These are phyloP conservation scores for Gleditsia sinensis DNA, from an alignment of 306 rosid species.

Conservation along the genomic window DNA sequence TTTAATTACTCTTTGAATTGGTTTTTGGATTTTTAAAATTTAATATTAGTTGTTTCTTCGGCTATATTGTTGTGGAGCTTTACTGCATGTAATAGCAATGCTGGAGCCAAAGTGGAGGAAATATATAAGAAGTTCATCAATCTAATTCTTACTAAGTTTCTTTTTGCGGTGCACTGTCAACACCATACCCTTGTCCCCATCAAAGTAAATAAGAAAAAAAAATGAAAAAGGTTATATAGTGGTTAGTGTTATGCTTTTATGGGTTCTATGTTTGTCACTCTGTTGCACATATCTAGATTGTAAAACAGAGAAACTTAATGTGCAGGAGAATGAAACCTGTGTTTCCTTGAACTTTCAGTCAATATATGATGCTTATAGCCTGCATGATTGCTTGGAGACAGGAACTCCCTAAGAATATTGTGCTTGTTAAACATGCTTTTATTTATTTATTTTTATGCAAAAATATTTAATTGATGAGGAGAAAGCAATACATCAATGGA, in stretches of 20 bases:
- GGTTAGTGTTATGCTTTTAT: background rate
- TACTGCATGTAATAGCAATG: conserved; percentile 4
- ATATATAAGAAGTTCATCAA: conserved; percentile 5
- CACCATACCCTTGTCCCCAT: background rate
- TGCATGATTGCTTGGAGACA: background rate
- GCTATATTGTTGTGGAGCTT: conserved; percentile 18
- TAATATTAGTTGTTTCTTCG: background rate
- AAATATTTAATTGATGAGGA: background rate
- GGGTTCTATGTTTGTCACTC: background rate
- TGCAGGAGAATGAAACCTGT: background rate
- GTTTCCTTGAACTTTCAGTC: background rate
- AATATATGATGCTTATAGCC: background rate
- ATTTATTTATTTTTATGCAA: background rate
- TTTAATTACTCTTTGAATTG: conserved; percentile 16
- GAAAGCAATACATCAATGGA: background rate
- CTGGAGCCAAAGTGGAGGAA: conserved; percentile 14
- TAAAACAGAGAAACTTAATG: background rate
- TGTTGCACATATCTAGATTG: conserved; percentile 12
- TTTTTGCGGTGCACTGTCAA: background rate
- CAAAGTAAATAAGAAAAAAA: background rate
- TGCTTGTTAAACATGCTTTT: background rate
- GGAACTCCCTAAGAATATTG: background rate
- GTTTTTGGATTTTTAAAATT: background rate
- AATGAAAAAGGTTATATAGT: background rate
- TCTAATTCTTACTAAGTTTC: background rate